Evolutionary conservation across 192 early-diverging fungal species (phyloP).

Genomic region (Chytriomyces sp.): DNA sequence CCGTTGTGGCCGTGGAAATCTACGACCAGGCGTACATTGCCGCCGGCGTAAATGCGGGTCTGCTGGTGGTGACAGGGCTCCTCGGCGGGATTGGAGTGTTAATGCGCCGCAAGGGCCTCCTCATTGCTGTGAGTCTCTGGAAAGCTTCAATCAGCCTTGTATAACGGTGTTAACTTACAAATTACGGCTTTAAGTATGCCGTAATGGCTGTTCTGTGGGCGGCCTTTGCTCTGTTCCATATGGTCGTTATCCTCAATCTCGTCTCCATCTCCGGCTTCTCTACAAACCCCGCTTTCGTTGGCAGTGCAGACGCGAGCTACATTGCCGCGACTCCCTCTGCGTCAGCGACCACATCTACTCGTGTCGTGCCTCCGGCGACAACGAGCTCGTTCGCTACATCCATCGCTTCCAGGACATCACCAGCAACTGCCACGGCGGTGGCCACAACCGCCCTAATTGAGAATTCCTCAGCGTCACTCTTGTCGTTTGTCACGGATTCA

Average conservation of each 20-base stretch:
- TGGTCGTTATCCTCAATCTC: slow-evolving; percentile 5
- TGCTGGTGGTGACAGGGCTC: background rate
- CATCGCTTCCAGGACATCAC: too few relatives aligned
- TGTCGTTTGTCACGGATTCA: too few relatives aligned
- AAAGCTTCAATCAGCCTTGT: background rate
- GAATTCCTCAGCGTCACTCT: too few relatives aligned
- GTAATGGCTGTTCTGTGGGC: slow-evolving; percentile 16
- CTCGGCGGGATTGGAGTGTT: slow-evolving; percentile 1
- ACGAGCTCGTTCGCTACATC: too few relatives aligned
- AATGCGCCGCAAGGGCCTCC: background rate
- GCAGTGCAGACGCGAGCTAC: background rate
- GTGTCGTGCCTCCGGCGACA: too few relatives aligned
- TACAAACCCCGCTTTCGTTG: background rate
- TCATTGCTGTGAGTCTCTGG: background rate
- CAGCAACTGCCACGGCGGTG: too few relatives aligned
- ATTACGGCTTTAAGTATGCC: background rate
- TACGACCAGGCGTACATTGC: slow-evolving; percentile 16
- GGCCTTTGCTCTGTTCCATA: slow-evolving; percentile 11
- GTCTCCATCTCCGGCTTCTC: background rate
- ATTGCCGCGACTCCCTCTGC: background rate
- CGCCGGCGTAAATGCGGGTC: background rate
- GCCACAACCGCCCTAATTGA: too few relatives aligned
- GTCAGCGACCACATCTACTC: too few relatives aligned
- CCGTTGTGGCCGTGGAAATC: slow-evolving; percentile 2
- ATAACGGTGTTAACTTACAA: background rate